A percentile compares a stretch with the other conserved stretches of the same genome.
These are phyloP conservation scores for Pythium periplocum DNA, from an alignment of 352 stramenopile genomes.

Conservation along the genomic window DNA sequence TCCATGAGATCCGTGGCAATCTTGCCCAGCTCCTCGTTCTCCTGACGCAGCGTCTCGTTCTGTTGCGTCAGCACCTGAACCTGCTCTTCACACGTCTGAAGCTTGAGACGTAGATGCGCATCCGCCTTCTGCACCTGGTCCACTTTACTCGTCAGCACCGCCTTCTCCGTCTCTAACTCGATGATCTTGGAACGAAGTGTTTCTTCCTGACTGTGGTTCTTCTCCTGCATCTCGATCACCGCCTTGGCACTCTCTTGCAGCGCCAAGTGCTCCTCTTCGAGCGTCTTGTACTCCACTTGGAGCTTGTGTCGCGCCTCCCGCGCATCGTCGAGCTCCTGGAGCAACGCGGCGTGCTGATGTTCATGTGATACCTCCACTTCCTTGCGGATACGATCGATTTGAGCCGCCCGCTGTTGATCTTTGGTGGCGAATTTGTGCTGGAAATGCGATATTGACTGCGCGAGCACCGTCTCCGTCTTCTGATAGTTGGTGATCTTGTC, in stretches of 20 bases:
- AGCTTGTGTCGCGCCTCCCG: slow-evolving; percentile 18
- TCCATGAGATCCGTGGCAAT: slow-evolving; percentile 67
- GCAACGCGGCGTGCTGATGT: slow-evolving; percentile 16
- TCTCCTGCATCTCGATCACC: slow-evolving; percentile 17
- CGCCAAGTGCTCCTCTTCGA: slow-evolving; percentile 3
- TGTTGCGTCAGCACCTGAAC: slow-evolving; percentile 26
- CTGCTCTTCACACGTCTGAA: slow-evolving; percentile 38
- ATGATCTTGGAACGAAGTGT: slow-evolving; percentile 28
- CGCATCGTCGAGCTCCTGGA: slow-evolving; percentile 27
- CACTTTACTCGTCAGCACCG: slow-evolving; percentile 49
- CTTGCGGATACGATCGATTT: slow-evolving; percentile 33
- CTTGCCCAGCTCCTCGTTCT: slow-evolving; percentile 50
- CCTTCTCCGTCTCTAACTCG: slow-evolving; percentile 63
- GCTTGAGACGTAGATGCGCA: slow-evolving; percentile 41
- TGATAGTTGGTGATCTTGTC: slow-evolving; percentile 57
- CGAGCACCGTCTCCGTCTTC: slow-evolving; percentile 71
- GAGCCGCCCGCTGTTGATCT: slow-evolving; percentile 46
- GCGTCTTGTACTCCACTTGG: slow-evolving; percentile 6
- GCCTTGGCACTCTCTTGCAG: slow-evolving; percentile 25
- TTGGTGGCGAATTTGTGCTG: slow-evolving; percentile 56
- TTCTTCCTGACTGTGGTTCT: slow-evolving; percentile 19
- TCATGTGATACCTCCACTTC: slow-evolving; percentile 31
- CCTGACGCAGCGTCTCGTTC: slow-evolving; percentile 29
- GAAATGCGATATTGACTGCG: slow-evolving; percentile 61
- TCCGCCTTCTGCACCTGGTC: slow-evolving; percentile 61